Base-by-base conservation (phyloP, 176 grass and related monocot species). In the Oropetium thomaeum region DNA sequence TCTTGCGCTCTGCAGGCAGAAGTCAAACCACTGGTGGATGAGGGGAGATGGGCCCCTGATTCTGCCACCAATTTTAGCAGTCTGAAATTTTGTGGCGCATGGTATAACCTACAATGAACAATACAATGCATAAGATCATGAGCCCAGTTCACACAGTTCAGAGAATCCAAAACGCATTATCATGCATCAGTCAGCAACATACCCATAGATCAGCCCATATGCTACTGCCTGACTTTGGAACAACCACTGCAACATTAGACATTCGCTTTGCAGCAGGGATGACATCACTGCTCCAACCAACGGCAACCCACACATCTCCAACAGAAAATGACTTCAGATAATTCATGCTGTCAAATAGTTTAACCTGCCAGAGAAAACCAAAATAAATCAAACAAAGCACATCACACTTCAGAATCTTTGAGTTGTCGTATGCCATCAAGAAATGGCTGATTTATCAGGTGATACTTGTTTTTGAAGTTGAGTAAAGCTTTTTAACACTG, bases 191-290 rank as follows among this genome's bases (percentile, higher is more conserved):
- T 35, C 11, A 16, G 10, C 27, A 66, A 16, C 41, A 39, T 88
- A 98, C 96, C 88, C 91, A 98, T 45, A 98, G 62, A 83, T 98
- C 96, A 31, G 91, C 86, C 91, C 96, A 98, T 48, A 98, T 30
- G 75, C 96, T 94, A 75, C 86, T 79, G 70, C 96, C 96, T 58
- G 96, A 98, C 20, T 92, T 92, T 40, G 96, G 96, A 89, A 98
- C 96, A 67, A 98, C 64, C 48, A 98, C 84, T 0, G 76, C 82
- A 43, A 94, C 89, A 67, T 92, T 87, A 54, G 96, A 90, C 91
- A 92, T 92, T 70, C 89, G 84, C 19, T 98, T 98, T 42, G 89
- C 96, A 58, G 91, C 84, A 73, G 86, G 84, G 65, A 94, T 90
- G 67, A 98, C 79, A 80, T 98, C 95, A 13, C 86, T 91, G 33